Conservation (phyloP, 2,329 filamentous ascomycete species). For the Basipetospora sp. region DNA sequence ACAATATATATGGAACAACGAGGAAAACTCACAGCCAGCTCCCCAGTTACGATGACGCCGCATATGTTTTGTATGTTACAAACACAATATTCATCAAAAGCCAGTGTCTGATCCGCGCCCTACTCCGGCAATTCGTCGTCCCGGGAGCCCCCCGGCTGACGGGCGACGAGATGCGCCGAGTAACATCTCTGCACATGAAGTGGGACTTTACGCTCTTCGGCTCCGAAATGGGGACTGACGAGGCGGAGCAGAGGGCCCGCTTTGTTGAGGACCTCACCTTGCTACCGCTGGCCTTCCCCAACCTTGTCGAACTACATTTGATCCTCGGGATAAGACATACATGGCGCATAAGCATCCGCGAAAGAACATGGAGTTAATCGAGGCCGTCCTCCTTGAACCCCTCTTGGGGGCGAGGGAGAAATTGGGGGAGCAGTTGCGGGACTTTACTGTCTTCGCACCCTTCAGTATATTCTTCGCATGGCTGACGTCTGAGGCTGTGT, state of each 20-base stretch:
- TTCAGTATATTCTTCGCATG: neutral
- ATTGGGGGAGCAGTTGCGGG: neutral
- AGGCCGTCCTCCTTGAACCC: neutral
- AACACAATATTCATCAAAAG: neutral
- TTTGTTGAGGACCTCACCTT: neutral
- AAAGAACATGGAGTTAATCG: neutral
- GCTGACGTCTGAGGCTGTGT: neutral
- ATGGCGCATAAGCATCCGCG: neutral
- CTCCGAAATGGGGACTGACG: neutral
- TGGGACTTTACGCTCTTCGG: conserved; percentile 1
- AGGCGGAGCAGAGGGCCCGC: neutral
- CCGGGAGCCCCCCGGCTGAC: neutral
- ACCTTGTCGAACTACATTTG: neutral
- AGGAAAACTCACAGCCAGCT: neutral
- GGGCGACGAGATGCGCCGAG: neutral
- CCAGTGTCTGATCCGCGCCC: neutral
- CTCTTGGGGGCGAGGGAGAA: neutral
- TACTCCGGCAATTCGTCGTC: neutral
- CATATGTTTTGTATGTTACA: neutral
- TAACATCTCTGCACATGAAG: neutral
- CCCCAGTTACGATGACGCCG: neutral
- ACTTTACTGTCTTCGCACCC: neutral
- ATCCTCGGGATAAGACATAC: neutral
- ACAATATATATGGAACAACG: neutral
- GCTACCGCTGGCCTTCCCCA: neutral